A percentile compares a stretch with the other conserved stretches of the same genome.
Evolutionary conservation across 805 yeast genomes (phyloP).

Genomic region (Sungouiella thailandica): DNA sequence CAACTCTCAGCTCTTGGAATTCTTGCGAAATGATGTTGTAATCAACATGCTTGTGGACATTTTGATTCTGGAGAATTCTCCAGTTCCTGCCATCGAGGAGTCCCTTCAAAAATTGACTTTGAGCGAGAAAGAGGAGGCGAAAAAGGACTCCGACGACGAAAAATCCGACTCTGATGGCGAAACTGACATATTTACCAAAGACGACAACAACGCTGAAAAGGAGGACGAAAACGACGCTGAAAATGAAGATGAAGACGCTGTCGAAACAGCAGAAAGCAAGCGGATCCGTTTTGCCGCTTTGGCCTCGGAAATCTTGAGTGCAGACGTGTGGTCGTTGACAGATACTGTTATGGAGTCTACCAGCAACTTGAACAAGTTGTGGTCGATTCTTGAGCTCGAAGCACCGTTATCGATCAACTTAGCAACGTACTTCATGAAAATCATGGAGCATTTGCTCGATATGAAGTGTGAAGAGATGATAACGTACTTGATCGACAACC

Average conservation of each 20-base stretch:
- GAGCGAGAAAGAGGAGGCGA: conserved; percentile 2
- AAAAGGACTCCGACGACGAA: not conserved
- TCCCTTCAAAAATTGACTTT: conserved; percentile 12
- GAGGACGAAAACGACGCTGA: conserved; percentile 2
- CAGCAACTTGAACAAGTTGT: conserved; percentile 59
- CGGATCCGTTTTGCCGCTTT: conserved; percentile 34
- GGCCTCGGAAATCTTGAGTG: conserved; percentile 84
- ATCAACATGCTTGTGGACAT: conserved; percentile 34
- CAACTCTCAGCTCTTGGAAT: conserved; percentile 71
- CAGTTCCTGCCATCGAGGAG: conserved; percentile 13
- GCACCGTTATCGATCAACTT: conserved; percentile 64
- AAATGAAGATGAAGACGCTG: conserved; percentile 6
- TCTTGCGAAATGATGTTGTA: conserved; percentile 49
- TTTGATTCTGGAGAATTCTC: conserved; percentile 23
- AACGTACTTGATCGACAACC: conserved; percentile 39
- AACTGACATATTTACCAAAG: not conserved
- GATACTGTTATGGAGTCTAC: conserved; percentile 81
- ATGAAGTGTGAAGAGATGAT: conserved; percentile 48
- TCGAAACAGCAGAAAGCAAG: conserved; percentile 26
- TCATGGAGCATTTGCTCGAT: conserved; percentile 36
- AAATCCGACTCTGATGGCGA: conserved; percentile 3
- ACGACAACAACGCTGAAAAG: conserved; percentile 1
- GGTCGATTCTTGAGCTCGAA: conserved; percentile 71
- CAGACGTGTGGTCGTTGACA: conserved; percentile 91
- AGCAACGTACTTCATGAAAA: conserved; percentile 66